Evolutionary conservation across 2,329 filamentous ascomycete genomes (phyloP).

Genomic region (Torrubiella hemipterigena): DNA sequence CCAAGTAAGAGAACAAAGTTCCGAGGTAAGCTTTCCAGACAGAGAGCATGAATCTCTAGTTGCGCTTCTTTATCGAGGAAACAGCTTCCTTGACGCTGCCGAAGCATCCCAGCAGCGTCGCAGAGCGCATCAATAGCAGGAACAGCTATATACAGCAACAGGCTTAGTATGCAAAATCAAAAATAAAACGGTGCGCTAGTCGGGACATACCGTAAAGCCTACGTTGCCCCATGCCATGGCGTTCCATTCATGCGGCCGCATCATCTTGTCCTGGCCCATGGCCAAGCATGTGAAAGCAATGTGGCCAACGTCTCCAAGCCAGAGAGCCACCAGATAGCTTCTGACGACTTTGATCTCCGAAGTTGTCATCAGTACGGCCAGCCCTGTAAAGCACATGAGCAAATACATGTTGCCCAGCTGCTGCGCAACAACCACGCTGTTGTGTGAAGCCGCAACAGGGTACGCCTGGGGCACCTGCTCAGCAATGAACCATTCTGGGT

Average conservation of each 20-base stretch:
- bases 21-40: too few relatives aligned
- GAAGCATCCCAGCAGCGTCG: conserved; percentile 49
- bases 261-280: conserved; percentile 41
- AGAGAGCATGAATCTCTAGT: too few relatives aligned
- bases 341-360: conserved; percentile 53
- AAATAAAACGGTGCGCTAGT: background rate
- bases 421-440: conserved; percentile 44
- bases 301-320: conserved; percentile 56
- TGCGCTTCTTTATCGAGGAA: conserved; percentile 10
- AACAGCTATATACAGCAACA: conserved; percentile 25
- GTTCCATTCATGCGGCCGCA: conserved; percentile 51
- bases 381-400: conserved; percentile 50
- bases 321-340: conserved; percentile 54
- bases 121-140: conserved; percentile 41
- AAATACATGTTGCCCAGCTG: conserved; percentile 62
- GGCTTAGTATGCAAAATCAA: background rate
- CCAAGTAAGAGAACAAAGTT: too few relatives aligned
- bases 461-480: conserved; percentile 41
- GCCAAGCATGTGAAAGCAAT: conserved; percentile 46
- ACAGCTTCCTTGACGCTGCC: conserved; percentile 27
- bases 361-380: conserved; percentile 52
- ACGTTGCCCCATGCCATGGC: conserved; percentile 64
- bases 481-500: conserved; percentile 49
- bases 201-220: conserved; percentile 44
- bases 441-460: conserved; percentile 24